Base-by-base conservation (phyloP, 257 asterid species). In the Plantago elongata region DNA sequence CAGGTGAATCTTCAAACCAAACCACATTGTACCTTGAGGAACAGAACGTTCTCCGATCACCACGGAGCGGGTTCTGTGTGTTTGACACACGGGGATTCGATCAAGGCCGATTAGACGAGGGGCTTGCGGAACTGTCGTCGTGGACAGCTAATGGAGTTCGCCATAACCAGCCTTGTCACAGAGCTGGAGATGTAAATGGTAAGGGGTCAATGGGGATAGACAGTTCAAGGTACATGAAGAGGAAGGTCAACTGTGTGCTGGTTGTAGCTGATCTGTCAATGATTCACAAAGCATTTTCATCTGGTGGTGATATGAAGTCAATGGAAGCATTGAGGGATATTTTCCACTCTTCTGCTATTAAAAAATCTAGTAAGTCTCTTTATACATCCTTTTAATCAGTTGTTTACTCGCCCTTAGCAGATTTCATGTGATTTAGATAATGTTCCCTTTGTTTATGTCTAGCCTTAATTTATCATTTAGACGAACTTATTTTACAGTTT, bases 11-110 rank as follows among this genome's bases (percentile, higher is more conserved):
- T 37, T 78, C 95, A 22, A 67, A 73, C 55, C 60, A 56, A 47
- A 80, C 95, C 9, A 88, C 87, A 0, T 74, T 79, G 83, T 79
- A 73, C 27, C 75, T 85, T 54, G 94, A 83, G 70, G 91, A 88
- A 62, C 94, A 84, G 79, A 84, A 83, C 14, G 91, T 88, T 11
- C 42, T 83, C 51, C 81, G 94, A 51, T 87, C 94, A 15, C 75
- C 77, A 30, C 65, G 81, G 56, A 78, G 75, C 42, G 96, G 94
- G 13, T 79, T 88, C 37, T 88, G 90, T 6, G 84, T 88, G 37
- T 84, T 70, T 13, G 94, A 84, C 72, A 68, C 94, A 0, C 74
- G 96, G 64, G 96, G 96, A 1, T 63, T 88, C 13, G 79, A 81
- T 51, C 61, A 27, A 12, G 52, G 48, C 46, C 74, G 13, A 11